Percentiles rank a stretch among this genome's conserved stretches.
Conservation (phyloP, 2,329 filamentous ascomycete species). For the Colletotrichum sp. region DNA sequence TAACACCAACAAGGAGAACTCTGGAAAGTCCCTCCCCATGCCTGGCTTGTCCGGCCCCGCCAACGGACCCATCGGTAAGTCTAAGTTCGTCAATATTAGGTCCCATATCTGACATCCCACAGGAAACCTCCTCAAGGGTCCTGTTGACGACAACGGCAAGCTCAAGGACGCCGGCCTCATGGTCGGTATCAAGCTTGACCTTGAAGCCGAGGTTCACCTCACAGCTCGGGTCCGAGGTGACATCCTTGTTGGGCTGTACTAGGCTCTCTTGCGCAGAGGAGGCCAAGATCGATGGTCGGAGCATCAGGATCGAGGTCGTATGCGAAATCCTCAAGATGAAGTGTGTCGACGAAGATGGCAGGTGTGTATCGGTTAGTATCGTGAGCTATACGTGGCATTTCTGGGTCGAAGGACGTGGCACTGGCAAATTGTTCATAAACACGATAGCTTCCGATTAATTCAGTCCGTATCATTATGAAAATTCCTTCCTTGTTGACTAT, state of each 20-base stretch:
- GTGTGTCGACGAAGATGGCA: not conserved
- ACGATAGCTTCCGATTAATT: not conserved
- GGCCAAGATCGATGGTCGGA: not conserved
- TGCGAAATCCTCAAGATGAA: not conserved
- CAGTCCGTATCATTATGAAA: too few species aligned
- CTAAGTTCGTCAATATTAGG: accelerated
- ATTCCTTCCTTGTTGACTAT: too few species aligned
- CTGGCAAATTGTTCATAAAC: not conserved
- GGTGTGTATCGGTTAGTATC: not conserved
- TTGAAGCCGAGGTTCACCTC: slow-evolving; percentile 67
- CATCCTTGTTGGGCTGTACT: slow-evolving; percentile 64
- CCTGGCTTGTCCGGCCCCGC: slow-evolving; percentile 40
- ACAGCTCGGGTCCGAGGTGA: slow-evolving; percentile 65
- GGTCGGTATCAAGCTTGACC: slow-evolving; percentile 67
- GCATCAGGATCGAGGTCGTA: not conserved
- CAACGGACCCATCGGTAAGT: slow-evolving; percentile 31
- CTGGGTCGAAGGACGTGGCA: not conserved
- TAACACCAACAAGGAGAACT: slow-evolving; percentile 44
- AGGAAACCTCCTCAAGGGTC: slow-evolving; percentile 63
- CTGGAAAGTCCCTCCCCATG: slow-evolving; percentile 41
- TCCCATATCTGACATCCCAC: not conserved
- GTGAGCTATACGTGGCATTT: not conserved
- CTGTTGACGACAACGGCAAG: slow-evolving; percentile 61
- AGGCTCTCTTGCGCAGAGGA: slow-evolving; percentile 12
- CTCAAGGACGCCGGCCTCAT: slow-evolving; percentile 62